Conservation (phyloP, 805 yeast species). For the Alloascoidea hylecoeti region DNA sequence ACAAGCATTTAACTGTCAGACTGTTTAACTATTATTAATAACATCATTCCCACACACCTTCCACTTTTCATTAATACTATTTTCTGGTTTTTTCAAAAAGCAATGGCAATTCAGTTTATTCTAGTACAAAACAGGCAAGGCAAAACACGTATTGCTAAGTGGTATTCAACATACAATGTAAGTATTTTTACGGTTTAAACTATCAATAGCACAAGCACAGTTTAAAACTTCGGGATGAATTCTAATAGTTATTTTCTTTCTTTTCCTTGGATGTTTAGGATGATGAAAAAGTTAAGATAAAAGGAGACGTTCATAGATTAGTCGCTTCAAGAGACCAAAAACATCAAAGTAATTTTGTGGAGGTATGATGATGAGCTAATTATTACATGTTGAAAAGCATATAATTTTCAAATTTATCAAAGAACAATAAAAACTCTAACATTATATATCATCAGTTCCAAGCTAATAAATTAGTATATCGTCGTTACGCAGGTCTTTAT, state of each 20-base stretch:
- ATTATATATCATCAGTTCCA: no score
- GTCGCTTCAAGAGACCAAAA: constrained; percentile 76
- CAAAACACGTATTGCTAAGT: constrained; percentile 73
- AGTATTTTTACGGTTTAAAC: constrained; percentile 8
- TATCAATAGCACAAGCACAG: constrained; percentile 17
- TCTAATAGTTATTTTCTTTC: constrained; percentile 3
- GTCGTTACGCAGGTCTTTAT: constrained; percentile 85
- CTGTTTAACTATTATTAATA: no score
- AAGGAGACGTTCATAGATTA: constrained; percentile 60
- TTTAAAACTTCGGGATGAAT: constrained; percentile 18
- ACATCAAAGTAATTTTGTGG: constrained; percentile 71
- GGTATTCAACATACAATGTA: constrained; percentile 39
- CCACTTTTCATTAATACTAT: no score
- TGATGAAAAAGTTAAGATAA: constrained; percentile 29
- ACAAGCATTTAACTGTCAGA: no score
- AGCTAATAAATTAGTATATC: constrained; percentile 57
- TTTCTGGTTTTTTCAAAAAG: no score
- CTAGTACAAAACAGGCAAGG: constrained; percentile 88
- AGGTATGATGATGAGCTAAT: no score
- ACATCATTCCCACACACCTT: no score
- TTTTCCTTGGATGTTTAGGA: constrained; percentile 15
- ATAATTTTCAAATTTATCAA: no score
- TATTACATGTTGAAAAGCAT: not conserved
- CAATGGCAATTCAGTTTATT: constrained; percentile 70
- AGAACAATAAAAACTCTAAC: no score